phyloP scores from a whole-genome alignment of 345 rosid genomes.

The Excoecaria cochinchinensis region DNA sequence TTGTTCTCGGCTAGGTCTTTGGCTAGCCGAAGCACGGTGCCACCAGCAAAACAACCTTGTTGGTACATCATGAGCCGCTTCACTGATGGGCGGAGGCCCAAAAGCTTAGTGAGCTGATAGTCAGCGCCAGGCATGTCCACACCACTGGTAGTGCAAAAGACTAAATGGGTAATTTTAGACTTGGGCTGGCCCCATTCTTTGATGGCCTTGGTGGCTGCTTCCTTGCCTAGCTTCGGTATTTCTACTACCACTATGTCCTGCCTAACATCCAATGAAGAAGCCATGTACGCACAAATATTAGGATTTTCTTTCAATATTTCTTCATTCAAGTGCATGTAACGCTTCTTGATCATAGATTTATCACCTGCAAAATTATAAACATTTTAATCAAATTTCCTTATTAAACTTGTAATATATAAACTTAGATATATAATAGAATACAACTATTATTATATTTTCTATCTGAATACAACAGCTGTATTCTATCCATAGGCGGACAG shows the following conservation, averaged over 20 bases:
- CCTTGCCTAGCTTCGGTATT: constrained; percentile 75
- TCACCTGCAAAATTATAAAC: constrained; percentile 43
- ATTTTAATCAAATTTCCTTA: too few relatives aligned
- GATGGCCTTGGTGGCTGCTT: constrained; percentile 73
- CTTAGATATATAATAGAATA: too few relatives aligned
- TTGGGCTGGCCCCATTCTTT: constrained; percentile 87
- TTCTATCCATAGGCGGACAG: too few relatives aligned
- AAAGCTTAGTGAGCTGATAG: constrained; percentile 82
- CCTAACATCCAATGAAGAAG: constrained; percentile 64
- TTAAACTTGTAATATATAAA: too few relatives aligned
- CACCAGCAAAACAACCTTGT: constrained; percentile 75
- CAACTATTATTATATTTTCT: too few relatives aligned
- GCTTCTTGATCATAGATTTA: constrained; percentile 59
- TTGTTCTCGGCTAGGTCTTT: constrained; percentile 84
- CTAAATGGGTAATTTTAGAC: constrained; percentile 76
- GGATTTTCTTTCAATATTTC: constrained; percentile 65
- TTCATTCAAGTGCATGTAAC: constrained; percentile 68
- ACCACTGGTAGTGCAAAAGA: constrained; percentile 83
- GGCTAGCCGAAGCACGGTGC: constrained; percentile 80
- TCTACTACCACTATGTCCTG: constrained; percentile 83
- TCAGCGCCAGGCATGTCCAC: constrained; percentile 96
- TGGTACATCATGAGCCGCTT: constrained; percentile 72
- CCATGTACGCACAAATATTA: constrained; percentile 59
- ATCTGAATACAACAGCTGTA: too few relatives aligned
- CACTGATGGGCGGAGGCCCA: constrained; percentile 74